phyloP scores from a whole-genome alignment of 192 early-diverging fungal species.

The Globomyces pollinis-pini region DNA sequence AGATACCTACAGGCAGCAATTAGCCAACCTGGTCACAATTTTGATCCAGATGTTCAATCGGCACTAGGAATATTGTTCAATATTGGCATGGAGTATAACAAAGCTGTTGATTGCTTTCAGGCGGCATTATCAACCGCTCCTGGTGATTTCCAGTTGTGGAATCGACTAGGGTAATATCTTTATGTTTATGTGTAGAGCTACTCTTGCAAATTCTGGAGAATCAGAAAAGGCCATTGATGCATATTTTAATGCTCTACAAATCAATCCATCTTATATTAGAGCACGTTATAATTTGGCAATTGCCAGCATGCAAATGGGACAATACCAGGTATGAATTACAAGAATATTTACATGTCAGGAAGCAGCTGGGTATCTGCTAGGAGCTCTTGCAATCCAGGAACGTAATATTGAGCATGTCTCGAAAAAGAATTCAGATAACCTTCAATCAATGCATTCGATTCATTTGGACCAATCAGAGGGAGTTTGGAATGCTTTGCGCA shows the following conservation, averaged over 20 bases:
- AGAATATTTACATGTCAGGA: conserved; percentile 34
- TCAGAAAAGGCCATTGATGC: conserved; percentile 77
- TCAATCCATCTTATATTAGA: conserved; percentile 92
- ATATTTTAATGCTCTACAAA: conserved; percentile 86
- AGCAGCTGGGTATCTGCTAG: conserved; percentile 85
- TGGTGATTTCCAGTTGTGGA: conserved; percentile 90
- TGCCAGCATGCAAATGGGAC: conserved; percentile 78
- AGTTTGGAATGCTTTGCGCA: conserved; percentile 79
- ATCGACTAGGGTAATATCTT: conserved; percentile 92
- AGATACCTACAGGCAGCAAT: conserved; percentile 77
- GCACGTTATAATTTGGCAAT: conserved; percentile 96
- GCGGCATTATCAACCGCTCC: conserved; percentile 79
- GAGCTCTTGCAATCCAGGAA: conserved; percentile 77
- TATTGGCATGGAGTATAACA: conserved; percentile 83
- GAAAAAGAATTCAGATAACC: conserved; percentile 36
- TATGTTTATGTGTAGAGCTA: no score
- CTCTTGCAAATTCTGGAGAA: conserved; percentile 81
- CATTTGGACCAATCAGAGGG: conserved; percentile 43
- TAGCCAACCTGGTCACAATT: conserved; percentile 43
- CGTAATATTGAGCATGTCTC: conserved; percentile 20
- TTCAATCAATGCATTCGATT: conserved; percentile 21
- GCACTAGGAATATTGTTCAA: conserved; percentile 94
- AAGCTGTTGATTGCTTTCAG: conserved; percentile 96
- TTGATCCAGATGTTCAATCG: conserved; percentile 90
- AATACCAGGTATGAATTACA: no score